Evolutionary conservation across 2,329 filamentous ascomycete species (phyloP), one percentile per base, ranked within the genome.

Genomic region (Talaromyces sp.): DNA sequence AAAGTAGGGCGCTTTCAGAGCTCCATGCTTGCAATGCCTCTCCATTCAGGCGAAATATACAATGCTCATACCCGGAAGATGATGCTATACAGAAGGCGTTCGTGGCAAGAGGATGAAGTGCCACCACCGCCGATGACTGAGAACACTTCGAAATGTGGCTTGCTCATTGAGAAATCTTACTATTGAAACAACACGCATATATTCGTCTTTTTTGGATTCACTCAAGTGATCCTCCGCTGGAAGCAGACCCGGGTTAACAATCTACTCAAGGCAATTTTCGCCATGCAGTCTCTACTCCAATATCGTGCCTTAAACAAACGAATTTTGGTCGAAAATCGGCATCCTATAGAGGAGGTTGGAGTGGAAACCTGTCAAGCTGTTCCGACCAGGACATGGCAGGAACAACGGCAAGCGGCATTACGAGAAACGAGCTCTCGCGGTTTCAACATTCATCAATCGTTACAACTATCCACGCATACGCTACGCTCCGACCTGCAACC

Each of bases 211-310:
- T 36, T 11, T 36, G 34, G 36, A 43, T 17, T 6, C n/a, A n/a
- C 38, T n/a, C 2, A 36, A 36, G 34, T 36, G 10, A 36, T 36
- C 13, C 34, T 36, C 10, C 34, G 34, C 34, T 36, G 10, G 34
- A 36, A 36, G 34, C 38, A 43, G n/a, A 43, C 15, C 15, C 17
- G 7, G 17, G 38, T 43, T n/a, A n/a, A n/a, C 34, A 36, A 36
- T 36, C 17, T n/a, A n/a, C 17, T 7, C 17, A n/a, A 43, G 17
- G 17, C 17, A 43, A 8, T 43, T n/a, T 43, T 5, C 47, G 22
- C 11, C 11, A 62, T 62, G 60, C 34, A 62, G 27, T 62, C 60
- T n/a, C 25, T 53, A 8, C 31, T 40, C n/a, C 60, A 62, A 29
- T 54, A 62, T 43, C 34, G 60, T n/a, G 17, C 22, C 15, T 40